These are phyloP conservation scores for Blastomyces parvus DNA, from an alignment of 2,329 filamentous ascomycete genomes.

Conservation along the genomic window DNA sequence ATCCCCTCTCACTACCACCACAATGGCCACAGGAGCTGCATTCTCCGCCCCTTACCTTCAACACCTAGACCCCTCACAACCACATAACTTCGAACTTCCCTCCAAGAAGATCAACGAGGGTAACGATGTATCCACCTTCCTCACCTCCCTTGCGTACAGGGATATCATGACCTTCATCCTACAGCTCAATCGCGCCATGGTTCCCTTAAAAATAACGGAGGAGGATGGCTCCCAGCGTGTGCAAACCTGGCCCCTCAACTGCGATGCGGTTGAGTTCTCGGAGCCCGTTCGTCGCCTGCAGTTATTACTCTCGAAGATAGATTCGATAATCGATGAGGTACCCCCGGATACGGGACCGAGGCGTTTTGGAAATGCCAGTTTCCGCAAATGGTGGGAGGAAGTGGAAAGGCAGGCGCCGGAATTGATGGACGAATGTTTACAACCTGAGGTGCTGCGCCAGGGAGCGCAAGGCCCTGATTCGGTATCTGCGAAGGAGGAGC, in stretches of 20 bases:
- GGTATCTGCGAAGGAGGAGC: slow-evolving; percentile 52
- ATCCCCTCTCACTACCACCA: background rate
- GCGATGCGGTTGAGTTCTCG: slow-evolving; percentile 40
- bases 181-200: slow-evolving; percentile 80
- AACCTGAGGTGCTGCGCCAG: slow-evolving; percentile 37
- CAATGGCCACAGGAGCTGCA: background rate
- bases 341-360: slow-evolving; percentile 79
- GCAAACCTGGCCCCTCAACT: slow-evolving; percentile 43
- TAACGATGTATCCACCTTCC: slow-evolving; percentile 69
- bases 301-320: slow-evolving; percentile 55
- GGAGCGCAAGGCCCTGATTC: slow-evolving; percentile 23
- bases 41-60: slow-evolving; percentile 30
- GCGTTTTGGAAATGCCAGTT: slow-evolving; percentile 86
- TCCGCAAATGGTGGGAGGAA: slow-evolving; percentile 69
- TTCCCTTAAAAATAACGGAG: slow-evolving; percentile 51
- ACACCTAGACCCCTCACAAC: slow-evolving; percentile 38
- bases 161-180: slow-evolving; percentile 81
- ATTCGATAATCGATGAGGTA: slow-evolving; percentile 60
- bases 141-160: slow-evolving; percentile 70
- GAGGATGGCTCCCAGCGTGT: slow-evolving; percentile 21
- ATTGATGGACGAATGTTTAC: slow-evolving; percentile 51
- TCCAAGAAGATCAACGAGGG: slow-evolving; percentile 76
- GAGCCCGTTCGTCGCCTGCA: slow-evolving; percentile 56
- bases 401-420: slow-evolving; percentile 51
- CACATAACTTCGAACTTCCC: slow-evolving; percentile 57